Percentiles rank a stretch among this genome's conserved stretches.
phyloP scores from a whole-genome alignment of 257 asterid species.

The Parsonsia alboflavescens region DNA sequence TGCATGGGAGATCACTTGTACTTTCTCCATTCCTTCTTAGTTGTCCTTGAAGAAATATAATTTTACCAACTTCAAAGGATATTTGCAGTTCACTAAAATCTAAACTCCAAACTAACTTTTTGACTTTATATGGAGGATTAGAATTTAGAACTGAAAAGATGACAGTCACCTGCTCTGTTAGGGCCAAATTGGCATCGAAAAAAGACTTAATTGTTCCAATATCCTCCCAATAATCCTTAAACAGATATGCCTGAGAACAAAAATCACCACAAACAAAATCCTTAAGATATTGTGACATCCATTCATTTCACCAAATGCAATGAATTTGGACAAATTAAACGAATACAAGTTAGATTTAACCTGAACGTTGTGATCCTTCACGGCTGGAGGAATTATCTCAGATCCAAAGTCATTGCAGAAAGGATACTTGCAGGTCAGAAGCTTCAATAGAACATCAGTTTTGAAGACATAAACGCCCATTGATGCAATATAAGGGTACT shows the following conservation, averaged over 20 bases:
- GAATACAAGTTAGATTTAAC: slow-evolving; percentile 25
- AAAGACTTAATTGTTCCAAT: slow-evolving; percentile 89
- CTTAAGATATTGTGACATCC: neutral
- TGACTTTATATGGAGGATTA: neutral
- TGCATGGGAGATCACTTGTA: neutral
- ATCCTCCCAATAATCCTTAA: slow-evolving; percentile 94
- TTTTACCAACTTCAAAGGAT: neutral
- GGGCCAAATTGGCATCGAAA: slow-evolving; percentile 90
- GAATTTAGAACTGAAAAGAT: neutral
- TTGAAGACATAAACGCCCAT: slow-evolving; percentile 92
- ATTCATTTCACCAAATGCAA: neutral
- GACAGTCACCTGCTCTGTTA: slow-evolving; percentile 66
- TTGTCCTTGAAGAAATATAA: neutral
- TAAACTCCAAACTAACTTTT: slow-evolving; percentile 2
- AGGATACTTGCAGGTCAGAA: slow-evolving; percentile 59
- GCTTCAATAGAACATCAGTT: slow-evolving; percentile 69
- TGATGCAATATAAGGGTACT: slow-evolving; percentile 80
- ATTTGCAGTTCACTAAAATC: neutral
- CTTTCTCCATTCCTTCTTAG: neutral
- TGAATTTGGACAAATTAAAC: neutral
- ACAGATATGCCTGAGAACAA: slow-evolving; percentile 60
- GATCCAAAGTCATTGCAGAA: slow-evolving; percentile 91
- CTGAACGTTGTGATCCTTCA: slow-evolving; percentile 80
- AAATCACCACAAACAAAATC: slow-evolving; percentile 17
- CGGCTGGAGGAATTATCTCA: slow-evolving; percentile 92